Evolutionary conservation across 179 eudicot species (phyloP).

Genomic region (Spergularia azorica): DNA sequence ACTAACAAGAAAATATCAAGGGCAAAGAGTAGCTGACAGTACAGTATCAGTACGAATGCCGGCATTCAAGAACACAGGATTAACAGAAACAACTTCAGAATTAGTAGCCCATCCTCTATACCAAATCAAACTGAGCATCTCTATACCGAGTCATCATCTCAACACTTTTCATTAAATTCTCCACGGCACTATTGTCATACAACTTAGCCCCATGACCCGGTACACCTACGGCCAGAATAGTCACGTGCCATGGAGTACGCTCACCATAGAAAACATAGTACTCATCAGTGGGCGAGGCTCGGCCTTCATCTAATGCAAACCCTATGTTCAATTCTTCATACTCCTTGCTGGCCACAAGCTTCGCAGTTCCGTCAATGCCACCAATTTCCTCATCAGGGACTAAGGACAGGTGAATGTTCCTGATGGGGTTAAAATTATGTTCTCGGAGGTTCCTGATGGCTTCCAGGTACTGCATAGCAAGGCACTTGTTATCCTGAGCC

Average conservation of each 20-base stretch:
- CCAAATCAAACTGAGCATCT: constrained; percentile 73
- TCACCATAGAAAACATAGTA: constrained; percentile 83
- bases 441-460: constrained; percentile 55
- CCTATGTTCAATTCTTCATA: constrained; percentile 71
- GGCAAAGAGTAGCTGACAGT: too few relatives aligned
- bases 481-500: constrained; percentile 90
- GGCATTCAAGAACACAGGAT: neutral
- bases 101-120: constrained; percentile 49
- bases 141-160: constrained; percentile 71
- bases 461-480: constrained; percentile 75
- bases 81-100: neutral
- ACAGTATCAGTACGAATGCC: neutral
- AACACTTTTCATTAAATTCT: constrained; percentile 81
- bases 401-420: constrained; percentile 68
- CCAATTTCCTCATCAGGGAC: constrained; percentile 95
- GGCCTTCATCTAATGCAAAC: constrained; percentile 83
- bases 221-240: constrained; percentile 59
- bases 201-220: constrained; percentile 87
- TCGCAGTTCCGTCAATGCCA: constrained; percentile 67
- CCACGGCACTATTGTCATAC: constrained; percentile 75
- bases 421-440: constrained; percentile 36
- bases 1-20: too few relatives aligned
- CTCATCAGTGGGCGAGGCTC: constrained; percentile 62
- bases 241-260: constrained; percentile 74
- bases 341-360: constrained; percentile 44